Percentiles rank a stretch among this genome's conserved stretches.
These are phyloP conservation scores for Ogataea glucozyma DNA, from an alignment of 805 yeast species.

Conservation along the genomic window DNA sequence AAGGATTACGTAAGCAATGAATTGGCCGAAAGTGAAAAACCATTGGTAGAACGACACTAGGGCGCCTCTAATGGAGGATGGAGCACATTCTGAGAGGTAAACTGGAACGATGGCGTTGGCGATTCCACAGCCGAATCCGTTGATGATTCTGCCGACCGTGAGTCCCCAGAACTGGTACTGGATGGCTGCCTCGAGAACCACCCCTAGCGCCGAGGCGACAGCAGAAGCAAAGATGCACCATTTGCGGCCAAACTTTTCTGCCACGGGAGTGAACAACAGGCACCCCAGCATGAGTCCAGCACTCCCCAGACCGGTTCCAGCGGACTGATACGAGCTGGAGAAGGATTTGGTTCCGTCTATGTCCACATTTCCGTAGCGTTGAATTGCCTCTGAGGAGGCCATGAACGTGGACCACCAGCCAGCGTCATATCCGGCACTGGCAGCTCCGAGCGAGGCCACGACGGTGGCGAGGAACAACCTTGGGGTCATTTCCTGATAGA, in stretches of 20 bases:
- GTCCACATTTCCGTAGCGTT: conserved; percentile 7
- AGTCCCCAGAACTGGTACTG: conserved; percentile 22
- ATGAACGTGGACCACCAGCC: conserved; percentile 18
- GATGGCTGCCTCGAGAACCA: conserved; percentile 21
- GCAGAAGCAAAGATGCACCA: conserved; percentile 39
- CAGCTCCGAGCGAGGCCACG: conserved; percentile 11
- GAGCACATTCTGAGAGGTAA: conserved; percentile 36
- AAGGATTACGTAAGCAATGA: conserved; percentile 31
- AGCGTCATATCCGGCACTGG: conserved; percentile 13
- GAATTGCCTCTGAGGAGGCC: conserved; percentile 6
- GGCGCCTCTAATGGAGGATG: conserved; percentile 32
- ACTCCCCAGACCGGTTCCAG: conserved; percentile 12
- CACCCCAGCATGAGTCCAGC: conserved; percentile 13
- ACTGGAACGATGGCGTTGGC: conserved; percentile 37
- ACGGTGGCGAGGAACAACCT: conserved; percentile 7
- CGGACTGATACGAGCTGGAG: conserved; percentile 39
- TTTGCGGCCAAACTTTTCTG: conserved; percentile 43
- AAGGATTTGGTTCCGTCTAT: conserved; percentile 15
- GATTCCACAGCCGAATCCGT: conserved; percentile 38
- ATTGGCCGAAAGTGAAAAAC: conserved; percentile 36
- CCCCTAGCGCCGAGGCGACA: conserved; percentile 35
- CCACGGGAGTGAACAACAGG: conserved; percentile 22
- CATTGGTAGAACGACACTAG: conserved; percentile 40
- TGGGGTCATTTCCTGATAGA: conserved; percentile 7
- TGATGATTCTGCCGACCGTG: conserved; percentile 34